Evolutionary conservation across 805 yeast species (phyloP).

Genomic region (Schizosaccharomyces osmophilus): DNA sequence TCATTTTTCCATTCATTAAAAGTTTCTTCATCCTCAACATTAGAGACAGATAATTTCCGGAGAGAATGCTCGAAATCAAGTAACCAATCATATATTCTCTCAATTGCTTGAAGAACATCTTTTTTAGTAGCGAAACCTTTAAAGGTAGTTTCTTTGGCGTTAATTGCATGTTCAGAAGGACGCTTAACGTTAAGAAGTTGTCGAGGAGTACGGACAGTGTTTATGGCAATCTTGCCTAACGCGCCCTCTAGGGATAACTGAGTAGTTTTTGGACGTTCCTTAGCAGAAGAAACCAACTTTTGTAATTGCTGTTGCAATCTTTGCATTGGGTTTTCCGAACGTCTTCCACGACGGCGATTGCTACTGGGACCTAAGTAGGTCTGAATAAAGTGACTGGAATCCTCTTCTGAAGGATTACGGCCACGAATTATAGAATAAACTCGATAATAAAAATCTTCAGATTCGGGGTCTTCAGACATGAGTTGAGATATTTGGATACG

Average conservation of each 20-base stretch:
- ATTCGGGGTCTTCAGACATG: slow-evolving; percentile 89
- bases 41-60: slow-evolving; percentile 28
- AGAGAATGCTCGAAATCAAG: slow-evolving; percentile 56
- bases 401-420: slow-evolving; percentile 28
- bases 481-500: slow-evolving; percentile 84
- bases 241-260: slow-evolving; percentile 53
- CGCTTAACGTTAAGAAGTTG: slow-evolving; percentile 36
- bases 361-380: slow-evolving; percentile 69
- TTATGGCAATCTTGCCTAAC: slow-evolving; percentile 60
- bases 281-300: slow-evolving; percentile 85
- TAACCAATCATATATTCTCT: slow-evolving; percentile 51
- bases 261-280: slow-evolving; percentile 50
- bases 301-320: slow-evolving; percentile 95
- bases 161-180: slow-evolving; percentile 2
- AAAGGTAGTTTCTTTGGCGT: not conserved
- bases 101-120: slow-evolving; percentile 39
- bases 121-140: not conserved
- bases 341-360: slow-evolving; percentile 12
- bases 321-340: slow-evolving; percentile 6
- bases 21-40: slow-evolving; percentile 13
- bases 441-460: slow-evolving; percentile 89
- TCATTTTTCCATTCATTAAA: slow-evolving; percentile 14
- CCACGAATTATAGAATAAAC: slow-evolving; percentile 57
- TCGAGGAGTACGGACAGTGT: slow-evolving; percentile 67
- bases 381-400: slow-evolving; percentile 64